phyloP scores from a whole-genome alignment of 768 basidiomycete species.

The Lactarius pseudohatsudake region DNA sequence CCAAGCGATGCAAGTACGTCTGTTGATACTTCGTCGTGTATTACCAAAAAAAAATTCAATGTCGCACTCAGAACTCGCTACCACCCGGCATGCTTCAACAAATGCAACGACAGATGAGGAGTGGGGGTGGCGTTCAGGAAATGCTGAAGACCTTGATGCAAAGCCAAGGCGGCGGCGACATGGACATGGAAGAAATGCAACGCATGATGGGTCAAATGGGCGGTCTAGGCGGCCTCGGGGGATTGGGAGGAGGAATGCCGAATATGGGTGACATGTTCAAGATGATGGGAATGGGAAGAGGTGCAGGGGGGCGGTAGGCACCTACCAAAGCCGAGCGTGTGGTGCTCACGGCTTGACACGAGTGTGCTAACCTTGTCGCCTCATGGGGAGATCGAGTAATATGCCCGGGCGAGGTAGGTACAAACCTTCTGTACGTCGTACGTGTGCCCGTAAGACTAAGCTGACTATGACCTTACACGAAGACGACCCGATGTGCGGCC shows the following conservation, averaged over 20 bases:
- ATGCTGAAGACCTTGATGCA: constrained; percentile 99
- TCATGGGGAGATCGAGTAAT: constrained; percentile 9
- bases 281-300: constrained; percentile 59
- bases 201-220: constrained; percentile 94
- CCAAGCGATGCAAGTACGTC: constrained; percentile 84
- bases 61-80: constrained; percentile 67
- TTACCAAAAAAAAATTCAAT: constrained; percentile 15
- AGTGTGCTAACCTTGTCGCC: background rate
- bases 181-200: constrained; percentile 95
- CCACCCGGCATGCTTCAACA: constrained; percentile 95
- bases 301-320: constrained; percentile 25
- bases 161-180: constrained; percentile 84
- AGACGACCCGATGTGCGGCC: background rate
- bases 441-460: constrained; percentile 2
- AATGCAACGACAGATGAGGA: constrained; percentile 78
- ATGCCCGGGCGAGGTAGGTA: background rate
- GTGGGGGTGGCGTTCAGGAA: constrained; percentile 90
- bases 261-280: constrained; percentile 80
- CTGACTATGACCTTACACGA: constrained; percentile 12
- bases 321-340: background rate
- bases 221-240: constrained; percentile 57
- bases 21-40: background rate
- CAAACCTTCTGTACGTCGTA: background rate
- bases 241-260: constrained; percentile 64
- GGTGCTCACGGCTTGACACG: background rate